A percentile compares a stretch with the other conserved stretches of the same genome.
These are phyloP conservation scores for Furcasterigmium sp. DNA, from an alignment of 2,329 filamentous ascomycete species.

Conservation along the genomic window DNA sequence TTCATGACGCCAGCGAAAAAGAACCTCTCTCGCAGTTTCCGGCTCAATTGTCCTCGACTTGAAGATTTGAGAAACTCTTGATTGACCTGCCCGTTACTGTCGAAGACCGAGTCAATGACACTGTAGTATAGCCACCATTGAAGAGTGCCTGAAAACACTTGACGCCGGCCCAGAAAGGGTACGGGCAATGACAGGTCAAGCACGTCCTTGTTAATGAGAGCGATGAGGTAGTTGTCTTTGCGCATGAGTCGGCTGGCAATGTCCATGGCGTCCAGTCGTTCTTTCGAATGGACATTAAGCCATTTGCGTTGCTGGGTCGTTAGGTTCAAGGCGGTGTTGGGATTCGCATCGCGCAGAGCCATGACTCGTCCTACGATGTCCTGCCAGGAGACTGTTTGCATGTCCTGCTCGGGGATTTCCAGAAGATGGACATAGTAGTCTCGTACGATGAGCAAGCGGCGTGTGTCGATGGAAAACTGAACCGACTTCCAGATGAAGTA, in stretches of 20 bases:
- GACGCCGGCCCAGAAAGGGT: conserved; percentile 73
- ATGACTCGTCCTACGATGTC: conserved; percentile 83
- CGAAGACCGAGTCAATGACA: conserved; percentile 91
- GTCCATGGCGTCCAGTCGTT: conserved; percentile 91
- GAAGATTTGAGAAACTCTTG: conserved; percentile 81
- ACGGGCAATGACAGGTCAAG: conserved; percentile 81
- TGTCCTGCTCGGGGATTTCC: conserved; percentile 75
- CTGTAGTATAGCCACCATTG: conserved; percentile 90
- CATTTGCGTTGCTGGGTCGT: conserved; percentile 46
- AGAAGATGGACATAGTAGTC: conserved; percentile 82
- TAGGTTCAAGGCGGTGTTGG: conserved; percentile 64
- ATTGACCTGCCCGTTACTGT: conserved; percentile 80
- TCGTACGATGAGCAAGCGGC: conserved; percentile 69
- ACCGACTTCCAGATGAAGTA: conserved; percentile 80
- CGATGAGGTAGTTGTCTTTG: conserved; percentile 94
- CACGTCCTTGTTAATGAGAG: conserved; percentile 94
- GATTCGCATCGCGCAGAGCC: conserved; percentile 76
- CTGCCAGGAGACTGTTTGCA: conserved; percentile 94
- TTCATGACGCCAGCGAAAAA: conserved; percentile 81
- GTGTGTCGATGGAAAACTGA: conserved; percentile 67
- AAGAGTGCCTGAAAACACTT: conserved; percentile 82
- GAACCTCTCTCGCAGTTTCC: conserved; percentile 72
- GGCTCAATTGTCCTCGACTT: conserved; percentile 71
- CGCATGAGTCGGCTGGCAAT: conserved; percentile 97
- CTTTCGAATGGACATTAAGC: conserved; percentile 81